Percentiles rank a stretch among this genome's conserved stretches.
phyloP scores from a whole-genome alignment of 2,329 filamentous ascomycete genomes.

The Penicillium sp. region DNA sequence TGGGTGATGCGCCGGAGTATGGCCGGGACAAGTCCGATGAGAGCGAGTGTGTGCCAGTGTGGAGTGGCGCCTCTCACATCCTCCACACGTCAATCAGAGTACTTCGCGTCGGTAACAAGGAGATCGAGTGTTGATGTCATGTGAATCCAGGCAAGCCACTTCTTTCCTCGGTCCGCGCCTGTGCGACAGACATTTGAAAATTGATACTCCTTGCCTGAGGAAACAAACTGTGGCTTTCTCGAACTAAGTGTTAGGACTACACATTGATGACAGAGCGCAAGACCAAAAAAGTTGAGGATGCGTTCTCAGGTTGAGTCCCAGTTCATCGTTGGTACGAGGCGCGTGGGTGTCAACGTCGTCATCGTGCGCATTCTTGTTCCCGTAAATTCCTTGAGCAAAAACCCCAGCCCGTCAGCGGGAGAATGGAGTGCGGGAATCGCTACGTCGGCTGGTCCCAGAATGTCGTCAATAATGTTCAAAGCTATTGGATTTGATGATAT shows the following conservation, averaged over 20 bases:
- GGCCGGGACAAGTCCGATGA: constrained; percentile 6
- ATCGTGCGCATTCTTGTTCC: constrained; percentile 19
- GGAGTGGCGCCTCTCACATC: constrained; percentile 13
- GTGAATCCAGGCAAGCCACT: background rate
- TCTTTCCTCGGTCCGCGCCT: background rate
- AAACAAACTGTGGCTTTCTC: background rate
- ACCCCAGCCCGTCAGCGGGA: constrained; percentile 1
- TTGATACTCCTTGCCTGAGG: background rate
- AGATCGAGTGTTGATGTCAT: background rate
- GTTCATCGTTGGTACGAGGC: background rate
- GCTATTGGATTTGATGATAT: constrained; percentile 19
- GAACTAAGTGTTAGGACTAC: background rate
- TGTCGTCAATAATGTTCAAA: constrained; percentile 22
- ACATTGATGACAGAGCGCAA: background rate
- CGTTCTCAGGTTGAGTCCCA: background rate
- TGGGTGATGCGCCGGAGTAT: background rate
- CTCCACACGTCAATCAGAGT: constrained; percentile 6
- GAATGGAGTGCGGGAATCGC: constrained; percentile 3
- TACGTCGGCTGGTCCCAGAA: constrained; percentile 6
- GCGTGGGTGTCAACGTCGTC: constrained; percentile 14
- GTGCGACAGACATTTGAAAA: background rate
- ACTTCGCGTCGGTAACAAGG: background rate
- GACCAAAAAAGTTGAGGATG: background rate
- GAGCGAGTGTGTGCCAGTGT: background rate
- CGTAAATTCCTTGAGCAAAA: constrained; percentile 7